A percentile compares a stretch with the other conserved stretches of the same genome.
These are phyloP conservation scores for Bassia scoparia DNA, from an alignment of 148 eudicot genomes.

Conservation along the genomic window DNA sequence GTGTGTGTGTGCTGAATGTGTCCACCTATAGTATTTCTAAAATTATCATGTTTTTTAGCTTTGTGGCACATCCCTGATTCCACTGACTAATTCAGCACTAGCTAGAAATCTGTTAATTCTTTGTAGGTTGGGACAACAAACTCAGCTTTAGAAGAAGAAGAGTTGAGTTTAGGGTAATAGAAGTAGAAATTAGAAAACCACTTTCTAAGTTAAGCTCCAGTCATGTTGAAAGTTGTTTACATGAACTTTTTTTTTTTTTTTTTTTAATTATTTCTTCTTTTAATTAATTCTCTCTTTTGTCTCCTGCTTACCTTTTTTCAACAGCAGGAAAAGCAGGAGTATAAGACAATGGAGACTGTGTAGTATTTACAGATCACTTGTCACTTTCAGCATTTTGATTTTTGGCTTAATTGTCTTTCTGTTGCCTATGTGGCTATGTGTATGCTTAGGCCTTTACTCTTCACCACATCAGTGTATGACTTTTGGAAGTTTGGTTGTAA, in stretches of 20 bases:
- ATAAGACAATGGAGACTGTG: constrained; percentile 4
- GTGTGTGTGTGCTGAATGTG: not conserved
- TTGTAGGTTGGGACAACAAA: constrained; percentile 10
- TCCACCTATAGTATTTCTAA: constrained; percentile 10
- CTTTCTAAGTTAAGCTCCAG: constrained; percentile 5
- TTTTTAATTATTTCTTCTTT: not conserved
- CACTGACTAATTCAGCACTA: not conserved
- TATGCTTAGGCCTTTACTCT: not conserved
- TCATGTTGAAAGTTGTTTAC: not conserved
- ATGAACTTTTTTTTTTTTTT: not conserved
- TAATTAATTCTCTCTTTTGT: not conserved
- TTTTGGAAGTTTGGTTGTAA: constrained; percentile 3
- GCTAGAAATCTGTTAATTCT: constrained; percentile 14
- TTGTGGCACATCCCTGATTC: not conserved
- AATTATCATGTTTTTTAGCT: not conserved
- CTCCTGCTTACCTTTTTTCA: not conserved
- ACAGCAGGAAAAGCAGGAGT: not conserved
- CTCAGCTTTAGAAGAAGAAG: not conserved
- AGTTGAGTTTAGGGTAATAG: not conserved
- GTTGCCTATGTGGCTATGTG: not conserved
- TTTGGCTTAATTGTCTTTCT: constrained; percentile 7
- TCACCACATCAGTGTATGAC: not conserved
- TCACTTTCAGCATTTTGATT: constrained; percentile 3
- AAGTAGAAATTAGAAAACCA: not conserved
- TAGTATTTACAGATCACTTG: constrained; percentile 8